Evolutionary conservation across 768 basidiomycete genomes (phyloP), one percentile per base, ranked within the genome.

Genomic region (Boletales sp.): DNA sequence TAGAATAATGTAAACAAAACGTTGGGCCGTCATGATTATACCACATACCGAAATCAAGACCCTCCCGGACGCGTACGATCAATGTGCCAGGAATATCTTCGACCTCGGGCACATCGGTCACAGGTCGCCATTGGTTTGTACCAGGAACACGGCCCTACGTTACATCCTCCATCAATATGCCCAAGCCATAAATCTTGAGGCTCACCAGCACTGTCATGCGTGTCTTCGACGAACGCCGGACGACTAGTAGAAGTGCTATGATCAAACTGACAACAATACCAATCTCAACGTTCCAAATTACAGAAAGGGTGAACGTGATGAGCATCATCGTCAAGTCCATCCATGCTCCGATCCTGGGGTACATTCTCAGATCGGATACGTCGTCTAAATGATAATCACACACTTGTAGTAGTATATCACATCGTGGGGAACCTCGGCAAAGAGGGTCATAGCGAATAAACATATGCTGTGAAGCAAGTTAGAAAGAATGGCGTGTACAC

Each of bases 221-320:
- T 2, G 93, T 81, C 59, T 81, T 86, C 4, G 94, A 93, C 2
- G 93, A 93, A 33, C 91, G 85, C 56, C 86, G 85, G 5, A 98
- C 90, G 41, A 96, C 91, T 31, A 98, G 76, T 1, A 97, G 72
- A 36, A 98, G 77, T 31, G 93, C 93, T 50, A 94, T 82, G 37
- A 93, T 82, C 55, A 97, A 73, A 55, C 90, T 90, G 57, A 90
- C 84, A n/a, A 88, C 81, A 38, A 98, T 84, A 13, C 95, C 95
- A 48, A 91, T 84, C 74, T 98, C 94, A 49, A 98, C 84, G 56
- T 87, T 84, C 83, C 91, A 94, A 19, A 96, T 67, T 48, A 96
- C 83, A 2, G 92, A 93, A 47, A 90, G 80, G 54, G 85, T 59
- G 69, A 98, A 96, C 0, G 96, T 97, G 45, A 94, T 77, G 18